A percentile compares a stretch with the other conserved stretches of the same genome.
phyloP scores from a whole-genome alignment of 768 basidiomycete genomes.

The Tricholoma hemisulphureum region DNA sequence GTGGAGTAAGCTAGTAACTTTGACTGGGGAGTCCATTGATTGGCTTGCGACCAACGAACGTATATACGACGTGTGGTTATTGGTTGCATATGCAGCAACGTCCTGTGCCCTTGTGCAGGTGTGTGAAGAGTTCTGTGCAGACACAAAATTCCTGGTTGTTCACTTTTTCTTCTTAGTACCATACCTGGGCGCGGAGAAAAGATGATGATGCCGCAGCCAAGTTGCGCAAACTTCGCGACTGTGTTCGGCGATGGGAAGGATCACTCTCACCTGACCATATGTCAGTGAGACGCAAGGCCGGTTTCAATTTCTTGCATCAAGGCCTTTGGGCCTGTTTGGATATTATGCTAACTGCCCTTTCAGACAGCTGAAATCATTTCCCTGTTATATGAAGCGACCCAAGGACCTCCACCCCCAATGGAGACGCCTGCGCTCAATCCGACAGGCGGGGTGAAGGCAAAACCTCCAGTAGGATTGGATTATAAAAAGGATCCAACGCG shows the following conservation, averaged over 20 bases:
- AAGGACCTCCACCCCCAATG: constrained; percentile 53
- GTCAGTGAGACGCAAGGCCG: constrained; percentile 86
- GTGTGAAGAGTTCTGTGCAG: constrained; percentile 16
- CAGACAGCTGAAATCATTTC: constrained; percentile 93
- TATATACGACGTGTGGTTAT: constrained; percentile 82
- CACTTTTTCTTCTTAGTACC: constrained; percentile 58
- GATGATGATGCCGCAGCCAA: constrained; percentile 73
- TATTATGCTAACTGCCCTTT: constrained; percentile 9
- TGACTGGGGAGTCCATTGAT: constrained; percentile 81
- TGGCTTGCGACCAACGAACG: constrained; percentile 84
- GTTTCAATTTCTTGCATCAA: constrained; percentile 27
- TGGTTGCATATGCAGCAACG: constrained; percentile 85
- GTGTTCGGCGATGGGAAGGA: constrained; percentile 83
- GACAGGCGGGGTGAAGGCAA: constrained; percentile 63
- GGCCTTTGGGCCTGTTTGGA: constrained; percentile 5
- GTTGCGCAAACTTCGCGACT: constrained; percentile 79
- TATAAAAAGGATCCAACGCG: constrained; percentile 79
- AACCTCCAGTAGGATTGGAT: constrained; percentile 54
- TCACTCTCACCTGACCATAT: constrained; percentile 90
- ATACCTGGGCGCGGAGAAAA: constrained; percentile 85
- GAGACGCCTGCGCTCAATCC: constrained; percentile 75
- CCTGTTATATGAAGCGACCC: constrained; percentile 90
- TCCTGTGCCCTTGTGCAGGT: constrained; percentile 91
- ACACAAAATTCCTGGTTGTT: constrained; percentile 3
- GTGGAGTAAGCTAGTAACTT: constrained; percentile 70